Evolutionary conservation across 805 yeast species (phyloP).

Genomic region (Saccharomycopsis guyanensis): DNA sequence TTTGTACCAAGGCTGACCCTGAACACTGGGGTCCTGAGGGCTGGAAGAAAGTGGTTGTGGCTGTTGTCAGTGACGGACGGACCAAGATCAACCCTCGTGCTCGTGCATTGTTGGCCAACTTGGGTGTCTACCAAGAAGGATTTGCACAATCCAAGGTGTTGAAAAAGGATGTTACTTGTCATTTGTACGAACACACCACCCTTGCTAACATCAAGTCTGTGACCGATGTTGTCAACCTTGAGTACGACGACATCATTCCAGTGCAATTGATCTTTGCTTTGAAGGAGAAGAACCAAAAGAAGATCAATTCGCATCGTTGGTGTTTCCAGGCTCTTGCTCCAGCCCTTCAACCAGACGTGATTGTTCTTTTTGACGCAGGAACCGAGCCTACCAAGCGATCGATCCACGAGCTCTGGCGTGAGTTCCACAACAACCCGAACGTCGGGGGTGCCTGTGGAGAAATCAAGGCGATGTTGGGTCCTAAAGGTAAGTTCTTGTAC

Average conservation of each 20-base stretch:
- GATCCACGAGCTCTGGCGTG: slow-evolving; percentile 53
- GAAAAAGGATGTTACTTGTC: slow-evolving; percentile 55
- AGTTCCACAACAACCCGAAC: slow-evolving; percentile 47
- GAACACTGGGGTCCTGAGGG: slow-evolving; percentile 52
- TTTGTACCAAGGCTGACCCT: slow-evolving; percentile 45
- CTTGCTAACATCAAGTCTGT: slow-evolving; percentile 41
- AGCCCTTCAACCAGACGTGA: slow-evolving; percentile 49
- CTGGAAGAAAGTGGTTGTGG: slow-evolving; percentile 57
- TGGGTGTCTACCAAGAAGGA: slow-evolving; percentile 63
- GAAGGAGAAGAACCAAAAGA: slow-evolving; percentile 56
- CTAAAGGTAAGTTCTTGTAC: slow-evolving; percentile 38
- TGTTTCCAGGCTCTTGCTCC: slow-evolving; percentile 58
- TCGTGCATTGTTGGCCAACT: slow-evolving; percentile 54
- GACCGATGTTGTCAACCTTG: slow-evolving; percentile 43
- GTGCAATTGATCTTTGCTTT: slow-evolving; percentile 55
- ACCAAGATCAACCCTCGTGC: slow-evolving; percentile 58
- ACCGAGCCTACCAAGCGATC: slow-evolving; percentile 55
- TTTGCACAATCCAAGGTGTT: slow-evolving; percentile 53
- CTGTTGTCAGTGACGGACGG: slow-evolving; percentile 58
- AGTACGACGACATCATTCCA: slow-evolving; percentile 49
- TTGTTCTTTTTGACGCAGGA: slow-evolving; percentile 54
- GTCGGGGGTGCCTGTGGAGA: slow-evolving; percentile 74
- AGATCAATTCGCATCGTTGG: slow-evolving; percentile 64
- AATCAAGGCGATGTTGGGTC: slow-evolving; percentile 51
- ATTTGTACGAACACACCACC: slow-evolving; percentile 60